Conservation (phyloP, 345 rosid species). For the Mercurialis annua region DNA sequence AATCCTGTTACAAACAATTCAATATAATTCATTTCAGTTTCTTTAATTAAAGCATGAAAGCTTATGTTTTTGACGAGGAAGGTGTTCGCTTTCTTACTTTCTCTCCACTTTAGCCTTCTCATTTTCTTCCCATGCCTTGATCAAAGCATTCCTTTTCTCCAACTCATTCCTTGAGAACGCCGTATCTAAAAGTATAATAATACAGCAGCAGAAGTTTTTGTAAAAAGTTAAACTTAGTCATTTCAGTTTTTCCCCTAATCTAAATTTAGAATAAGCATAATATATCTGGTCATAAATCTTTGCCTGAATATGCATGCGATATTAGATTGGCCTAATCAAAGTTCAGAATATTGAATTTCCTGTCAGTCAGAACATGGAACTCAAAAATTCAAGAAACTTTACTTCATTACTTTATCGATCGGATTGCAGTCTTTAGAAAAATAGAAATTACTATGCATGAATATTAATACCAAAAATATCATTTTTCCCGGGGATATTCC, state of each 20-base stretch:
- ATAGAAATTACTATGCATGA: neutral
- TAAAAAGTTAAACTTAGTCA: too few relatives aligned
- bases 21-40: neutral
- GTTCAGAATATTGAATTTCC: neutral
- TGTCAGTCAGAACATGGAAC: too few relatives aligned
- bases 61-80: too few relatives aligned
- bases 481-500: neutral
- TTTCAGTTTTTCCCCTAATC: too few relatives aligned
- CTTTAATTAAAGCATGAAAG: too few relatives aligned
- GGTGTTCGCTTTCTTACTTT: conserved; percentile 43
- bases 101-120: conserved; percentile 76
- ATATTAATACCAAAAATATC: neutral
- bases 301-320: too few relatives aligned
- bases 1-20: conserved; percentile 45
- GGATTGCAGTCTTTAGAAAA: neutral
- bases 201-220: neutral
- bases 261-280: too few relatives aligned
- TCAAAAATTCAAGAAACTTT: neutral
- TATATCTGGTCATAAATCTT: too few relatives aligned
- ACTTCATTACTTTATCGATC: neutral
- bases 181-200: conserved; percentile 28
- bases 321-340: neutral
- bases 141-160: conserved; percentile 59
- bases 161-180: conserved; percentile 47
- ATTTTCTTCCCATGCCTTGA: conserved; percentile 82